Evolutionary conservation across 176 grass and related monocot species (phyloP).

Genomic region (Miscanthus lutarioriparius): DNA sequence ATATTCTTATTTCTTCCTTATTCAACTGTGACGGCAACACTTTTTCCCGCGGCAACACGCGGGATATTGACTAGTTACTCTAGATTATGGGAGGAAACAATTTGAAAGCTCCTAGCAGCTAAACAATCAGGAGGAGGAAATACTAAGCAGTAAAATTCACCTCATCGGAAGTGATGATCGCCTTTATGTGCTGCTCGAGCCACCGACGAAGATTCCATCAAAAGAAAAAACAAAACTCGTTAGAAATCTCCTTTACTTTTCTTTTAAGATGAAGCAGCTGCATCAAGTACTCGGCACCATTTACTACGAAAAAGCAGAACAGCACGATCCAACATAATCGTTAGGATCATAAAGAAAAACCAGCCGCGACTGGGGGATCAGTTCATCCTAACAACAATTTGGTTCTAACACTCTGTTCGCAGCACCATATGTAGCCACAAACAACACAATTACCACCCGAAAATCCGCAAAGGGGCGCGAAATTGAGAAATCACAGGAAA

Average conservation of each 20-base stretch:
- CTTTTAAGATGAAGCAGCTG: neutral
- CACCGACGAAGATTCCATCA: constrained; percentile 17
- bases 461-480: neutral
- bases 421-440: neutral
- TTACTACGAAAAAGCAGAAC: constrained; percentile 10
- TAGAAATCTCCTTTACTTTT: constrained; percentile 11
- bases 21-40: no score
- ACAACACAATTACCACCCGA: neutral
- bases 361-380: neutral
- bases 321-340: neutral
- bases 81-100: neutral
- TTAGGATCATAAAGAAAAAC: neutral
- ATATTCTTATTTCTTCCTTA: no score
- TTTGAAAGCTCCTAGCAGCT: neutral
- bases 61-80: neutral
- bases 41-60: no score
- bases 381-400: neutral
- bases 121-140: neutral
- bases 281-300: neutral
- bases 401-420: neutral
- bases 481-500: constrained; percentile 6
- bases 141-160: constrained; percentile 41
- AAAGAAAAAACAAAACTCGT: constrained; percentile 31
- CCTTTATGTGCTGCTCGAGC: constrained; percentile 92
- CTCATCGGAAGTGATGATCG: constrained; percentile 97